Evolutionary conservation across 148 eudicot species (phyloP), one percentile per base, ranked within the genome.

Genomic region (Arctostaphylos glauca): DNA sequence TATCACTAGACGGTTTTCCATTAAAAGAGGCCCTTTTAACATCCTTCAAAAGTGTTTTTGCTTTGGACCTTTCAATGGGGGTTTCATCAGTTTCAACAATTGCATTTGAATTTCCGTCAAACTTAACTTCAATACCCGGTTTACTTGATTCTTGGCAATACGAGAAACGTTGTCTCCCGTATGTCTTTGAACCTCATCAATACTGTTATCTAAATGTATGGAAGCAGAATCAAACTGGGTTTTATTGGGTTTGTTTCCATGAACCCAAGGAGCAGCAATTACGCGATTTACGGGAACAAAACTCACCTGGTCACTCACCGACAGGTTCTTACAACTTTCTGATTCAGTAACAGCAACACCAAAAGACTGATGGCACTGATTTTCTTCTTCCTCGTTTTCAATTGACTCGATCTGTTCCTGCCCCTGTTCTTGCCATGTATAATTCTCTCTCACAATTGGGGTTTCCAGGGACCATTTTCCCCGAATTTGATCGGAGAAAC

Each of bases 401-500:
- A 64, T 67, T 66, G 49, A 6, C 15, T 76, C 82, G 56, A 14
- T 76, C 58, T 55, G 55, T 44, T 38, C 13, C 58, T 77, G 54
- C 83, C 87, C 64, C 49, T 87, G 84, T 64, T 84, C 79, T 64
- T 92, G 90, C 99, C 99, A 96, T 62, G 99, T 98, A 23, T 92
- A 83, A 68, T 88, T 93, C 16, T 87, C 60, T 59, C 85, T 87
- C 31, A 73, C 74, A 68, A 88, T 77, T 71, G 87, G 71, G 81
- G 88, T 83, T 84, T 90, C 94, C 15, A 81, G 72, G 73, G 94
- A 93, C 99, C 98, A 96, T 90, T 96, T 96, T 10, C 87, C 86
- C 47, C 89, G 90, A 83, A 96, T 88, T 91, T 94, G 94, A 9
- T 93, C 88, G n/a, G 90, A 62, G 81, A 96, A 96, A 74, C 96